Evolutionary conservation across 108 stramenopile species (phyloP), one percentile per base, ranked within the genome.

Genomic region (Licmophora abbreviata): DNA sequence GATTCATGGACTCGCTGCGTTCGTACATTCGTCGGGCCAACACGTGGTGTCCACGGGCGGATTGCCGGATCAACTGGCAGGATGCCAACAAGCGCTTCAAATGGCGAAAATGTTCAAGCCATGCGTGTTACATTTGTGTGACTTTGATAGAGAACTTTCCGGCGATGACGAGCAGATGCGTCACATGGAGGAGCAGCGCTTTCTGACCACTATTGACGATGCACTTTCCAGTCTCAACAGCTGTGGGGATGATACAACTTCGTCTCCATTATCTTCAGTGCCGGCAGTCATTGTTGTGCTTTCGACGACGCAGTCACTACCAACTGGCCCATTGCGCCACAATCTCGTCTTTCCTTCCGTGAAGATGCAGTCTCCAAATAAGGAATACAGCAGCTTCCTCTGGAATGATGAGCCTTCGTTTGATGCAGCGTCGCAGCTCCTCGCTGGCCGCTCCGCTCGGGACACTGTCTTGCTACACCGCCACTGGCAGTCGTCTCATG

Each of bases 1-100:
- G 10, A 64, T 89, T 3, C 66, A 66, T n/a, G 83, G 83, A 32
- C 63, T 88, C 21, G 83, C 78, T 23, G 76, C 76, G 11, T 85
- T 81, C 41, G 77, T 59, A 34, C 52, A 60, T 64, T 15, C 63
- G 36, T 41, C 44, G 21, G 64, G 61, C 12, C 26, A 65, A 21
- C 33, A 40, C 14, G 43, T 54, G 22, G 61, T 70, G 1, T 25
- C 71, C 35, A 66, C 61, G 41, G 79, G 83, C 14, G 71, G 63
- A 17, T 50, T 86, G 11, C 31, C 61, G 7, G 85, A 92, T 44
- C 77, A 92, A 54, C 36, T 87, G 15, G 42, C 59, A 18, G 85
- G 89, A 18, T 58, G 83, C 15, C 45, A 77, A 4, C 65, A 67
- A 35, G 76, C 83, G 26, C 53, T 87, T 27, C 69, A 77, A 15